Conservation (phyloP, 805 yeast genomes). For the Wickerhamomyces bovis region DNA sequence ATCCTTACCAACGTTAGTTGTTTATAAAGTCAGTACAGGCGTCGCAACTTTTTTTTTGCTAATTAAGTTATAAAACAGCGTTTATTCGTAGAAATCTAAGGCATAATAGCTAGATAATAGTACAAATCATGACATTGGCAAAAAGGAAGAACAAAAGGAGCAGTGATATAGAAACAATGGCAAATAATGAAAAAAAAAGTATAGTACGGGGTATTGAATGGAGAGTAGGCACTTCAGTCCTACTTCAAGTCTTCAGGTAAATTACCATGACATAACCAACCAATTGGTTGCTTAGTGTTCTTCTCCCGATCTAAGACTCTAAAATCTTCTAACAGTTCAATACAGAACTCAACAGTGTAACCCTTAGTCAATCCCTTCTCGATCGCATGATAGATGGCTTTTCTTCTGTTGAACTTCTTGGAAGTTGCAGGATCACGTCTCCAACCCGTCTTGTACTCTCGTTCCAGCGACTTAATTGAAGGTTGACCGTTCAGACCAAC, state of each 20-base stretch:
- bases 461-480: constrained; percentile 43
- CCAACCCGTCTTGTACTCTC: constrained; percentile 48
- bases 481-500: constrained; percentile 48
- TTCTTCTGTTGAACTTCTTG: constrained; percentile 47
- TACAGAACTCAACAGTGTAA: constrained; percentile 34
- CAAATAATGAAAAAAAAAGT: not conserved
- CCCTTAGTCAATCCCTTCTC: constrained; percentile 44
- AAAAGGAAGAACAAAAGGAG: not conserved
- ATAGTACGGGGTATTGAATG: not conserved
- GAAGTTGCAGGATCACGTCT: constrained; percentile 48
- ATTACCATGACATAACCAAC: constrained; percentile 38
- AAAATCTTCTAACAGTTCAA: constrained; percentile 40
- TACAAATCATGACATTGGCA: not conserved
- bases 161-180: not conserved
- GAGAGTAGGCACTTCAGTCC: not conserved
- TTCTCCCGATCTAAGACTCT: constrained; percentile 38
- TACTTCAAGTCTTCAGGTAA: constrained; percentile 26
- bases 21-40: no score
- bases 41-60: not conserved
- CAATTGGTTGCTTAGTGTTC: constrained; percentile 36
- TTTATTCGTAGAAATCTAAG: not conserved
- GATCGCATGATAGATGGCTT: constrained; percentile 49
- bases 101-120: not conserved
- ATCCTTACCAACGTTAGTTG: constrained; percentile 4
- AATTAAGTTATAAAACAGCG: not conserved